Evolutionary conservation across 169 alveolate genomes (phyloP).

Genomic region (Plasmodium reichenowi): DNA sequence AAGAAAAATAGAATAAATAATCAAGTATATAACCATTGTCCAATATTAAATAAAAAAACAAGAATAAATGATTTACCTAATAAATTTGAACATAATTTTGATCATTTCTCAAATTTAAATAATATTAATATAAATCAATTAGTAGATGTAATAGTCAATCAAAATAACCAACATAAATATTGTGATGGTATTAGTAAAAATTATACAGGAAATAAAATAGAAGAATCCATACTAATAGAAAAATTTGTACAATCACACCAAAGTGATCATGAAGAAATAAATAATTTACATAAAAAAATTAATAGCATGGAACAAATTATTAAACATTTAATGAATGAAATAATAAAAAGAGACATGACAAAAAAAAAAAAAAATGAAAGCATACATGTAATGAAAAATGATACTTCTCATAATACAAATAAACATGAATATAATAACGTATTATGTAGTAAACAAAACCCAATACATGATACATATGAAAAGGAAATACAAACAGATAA

Average conservation of each 20-base stretch:
- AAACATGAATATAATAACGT: background rate
- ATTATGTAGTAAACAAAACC: background rate
- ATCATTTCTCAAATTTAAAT: slow-evolving; percentile 5
- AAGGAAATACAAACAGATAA: background rate
- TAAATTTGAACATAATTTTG: no score
- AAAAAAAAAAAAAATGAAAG: background rate
- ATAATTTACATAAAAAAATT: slow-evolving; percentile 44
- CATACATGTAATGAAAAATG: background rate
- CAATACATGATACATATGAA: background rate
- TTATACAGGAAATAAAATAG: background rate
- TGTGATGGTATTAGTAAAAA: background rate
- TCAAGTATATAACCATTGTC: no score
- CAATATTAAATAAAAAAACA: no score
- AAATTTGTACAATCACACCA: slow-evolving; percentile 58
- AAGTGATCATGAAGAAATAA: slow-evolving; percentile 31
- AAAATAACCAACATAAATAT: background rate
- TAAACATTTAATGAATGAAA: slow-evolving; percentile 64
- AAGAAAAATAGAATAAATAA: no score
- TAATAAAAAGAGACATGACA: slow-evolving; percentile 39
- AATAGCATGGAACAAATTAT: slow-evolving; percentile 69
- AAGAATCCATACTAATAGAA: slow-evolving; percentile 20
- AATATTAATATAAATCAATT: slow-evolving; percentile 53
- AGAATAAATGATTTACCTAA: background rate
- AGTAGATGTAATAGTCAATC: slow-evolving; percentile 30
- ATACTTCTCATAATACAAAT: background rate